Evolutionary conservation across 441 rosid species (phyloP), one percentile per base, ranked within the genome.

Genomic region (Erodium trifolium): DNA sequence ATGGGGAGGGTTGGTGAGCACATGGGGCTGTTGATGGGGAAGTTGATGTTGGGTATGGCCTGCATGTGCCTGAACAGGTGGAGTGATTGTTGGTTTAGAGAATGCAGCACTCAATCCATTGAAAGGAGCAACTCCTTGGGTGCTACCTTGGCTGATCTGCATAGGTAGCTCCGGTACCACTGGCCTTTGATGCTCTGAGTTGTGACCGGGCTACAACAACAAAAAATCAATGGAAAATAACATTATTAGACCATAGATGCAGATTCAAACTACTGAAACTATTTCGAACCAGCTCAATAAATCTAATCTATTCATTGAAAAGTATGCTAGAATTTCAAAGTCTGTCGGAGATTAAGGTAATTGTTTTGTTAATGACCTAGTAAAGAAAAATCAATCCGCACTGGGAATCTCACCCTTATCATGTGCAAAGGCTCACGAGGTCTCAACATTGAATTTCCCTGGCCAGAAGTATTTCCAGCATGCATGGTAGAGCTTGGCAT

Each of bases 381-480:
- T 11, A 27, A 13, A 12, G 31, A 5, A 37, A 37, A 37, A 37
- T 37, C 8, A 37, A 37, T 4, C 43, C 34, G 4, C 13, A 11
- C 41, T 3, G 13, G 66, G 11, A 34, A 47, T 83, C 87, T 79
- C 78, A 93, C 99, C 83, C 96, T 86, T 86, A 83, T 84, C 83
- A 86, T 71, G 72, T 87, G 96, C 82, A 87, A 64, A 69, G 82
- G 62, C 66, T 93, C 98, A 51, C 87, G 94, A 69, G 97, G 84
- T 77, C 97, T 91, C 85, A 83, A 60, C 85, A 86, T 79, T 11
- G 97, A 76, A 77, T 81, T 89, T 71, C 90, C 96, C 80, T 83
- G 94, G 79, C 85, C 78, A 75, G 89, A 76, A 77, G 83, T 83
- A 68, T 85, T 74, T 70, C 90, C 91, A 63, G 94, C 65, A 75